These are phyloP conservation scores for Enteropsectra breve DNA, from an alignment of 371 early-diverging fungal species.

Conservation along the genomic window DNA sequence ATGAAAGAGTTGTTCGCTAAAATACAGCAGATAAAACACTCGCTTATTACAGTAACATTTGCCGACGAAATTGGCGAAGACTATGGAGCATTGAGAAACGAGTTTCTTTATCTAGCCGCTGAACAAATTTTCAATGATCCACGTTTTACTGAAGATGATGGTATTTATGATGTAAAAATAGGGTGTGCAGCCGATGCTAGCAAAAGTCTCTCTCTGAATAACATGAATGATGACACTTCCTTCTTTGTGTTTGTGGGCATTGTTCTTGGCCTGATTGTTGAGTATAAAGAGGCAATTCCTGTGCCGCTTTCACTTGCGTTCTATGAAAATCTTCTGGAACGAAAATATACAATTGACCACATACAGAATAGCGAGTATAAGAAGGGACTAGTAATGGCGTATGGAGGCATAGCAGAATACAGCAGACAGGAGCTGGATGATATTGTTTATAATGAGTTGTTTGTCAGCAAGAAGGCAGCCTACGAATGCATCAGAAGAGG, in stretches of 20 bases:
- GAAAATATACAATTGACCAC: slow-evolving; percentile 14
- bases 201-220: neutral
- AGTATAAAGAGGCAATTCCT: slow-evolving; percentile 5
- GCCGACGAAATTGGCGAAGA: slow-evolving; percentile 46
- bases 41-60: slow-evolving; percentile 12
- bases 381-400: slow-evolving; percentile 4
- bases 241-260: slow-evolving; percentile 40
- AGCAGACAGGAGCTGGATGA: neutral
- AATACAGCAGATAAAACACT: neutral
- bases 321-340: slow-evolving; percentile 44
- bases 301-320: slow-evolving; percentile 32
- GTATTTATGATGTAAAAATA: slow-evolving; percentile 25
- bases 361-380: slow-evolving; percentile 37
- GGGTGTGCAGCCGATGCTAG: neutral
- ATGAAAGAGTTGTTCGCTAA: neutral
- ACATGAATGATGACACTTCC: neutral
- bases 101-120: slow-evolving; percentile 30
- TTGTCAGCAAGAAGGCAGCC: neutral
- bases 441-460: slow-evolving; percentile 9
- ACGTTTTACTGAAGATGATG: neutral
- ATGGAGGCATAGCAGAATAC: neutral
- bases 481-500: slow-evolving; percentile 26
- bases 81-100: slow-evolving; percentile 35
- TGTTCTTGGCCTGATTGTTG: slow-evolving; percentile 22
- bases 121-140: slow-evolving; percentile 25